These are phyloP conservation scores for Mycocentrospora acerina DNA, from an alignment of 2,329 filamentous ascomycete genomes.

Conservation along the genomic window DNA sequence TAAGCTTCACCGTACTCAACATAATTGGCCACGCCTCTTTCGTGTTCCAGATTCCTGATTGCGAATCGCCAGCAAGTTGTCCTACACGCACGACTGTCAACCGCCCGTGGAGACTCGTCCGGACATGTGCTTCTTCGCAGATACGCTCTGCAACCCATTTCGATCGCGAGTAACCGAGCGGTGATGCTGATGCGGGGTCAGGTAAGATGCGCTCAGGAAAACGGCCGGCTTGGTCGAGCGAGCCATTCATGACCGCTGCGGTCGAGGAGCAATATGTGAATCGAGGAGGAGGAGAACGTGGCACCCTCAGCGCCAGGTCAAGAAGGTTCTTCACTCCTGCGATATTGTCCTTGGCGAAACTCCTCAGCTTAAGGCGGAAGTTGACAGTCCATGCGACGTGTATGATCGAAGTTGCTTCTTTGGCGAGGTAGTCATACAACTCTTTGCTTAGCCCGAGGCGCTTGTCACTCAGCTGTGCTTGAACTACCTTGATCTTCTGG, in stretches of 20 bases:
- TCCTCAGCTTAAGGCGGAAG: constrained; percentile 59
- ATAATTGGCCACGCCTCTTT: constrained; percentile 41
- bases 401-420: constrained; percentile 55
- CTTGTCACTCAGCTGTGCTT: constrained; percentile 50
- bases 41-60: constrained; percentile 31
- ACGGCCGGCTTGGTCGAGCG: constrained; percentile 9
- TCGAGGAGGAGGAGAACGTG: constrained; percentile 30
- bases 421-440: constrained; percentile 46
- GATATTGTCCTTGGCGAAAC: constrained; percentile 58
- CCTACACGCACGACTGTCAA: constrained; percentile 42
- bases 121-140: constrained; percentile 44
- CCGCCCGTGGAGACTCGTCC: constrained; percentile 30
- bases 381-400: constrained; percentile 68
- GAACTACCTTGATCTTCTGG: constrained; percentile 51
- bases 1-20: constrained; percentile 32
- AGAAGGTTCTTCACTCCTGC: constrained; percentile 53
- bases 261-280: constrained; percentile 58
- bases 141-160: constrained; percentile 61
- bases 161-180: constrained; percentile 58
- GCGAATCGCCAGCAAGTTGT: constrained; percentile 43
- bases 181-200: constrained; percentile 47
- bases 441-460: constrained; percentile 51
- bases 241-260: constrained; percentile 45
- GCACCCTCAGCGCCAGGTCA: constrained; percentile 43
- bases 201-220: constrained; percentile 47